Percentiles rank a stretch among this genome's conserved stretches.
Evolutionary conservation across 2,329 filamentous ascomycete species (phyloP).

Genomic region (Phoma herbarum): DNA sequence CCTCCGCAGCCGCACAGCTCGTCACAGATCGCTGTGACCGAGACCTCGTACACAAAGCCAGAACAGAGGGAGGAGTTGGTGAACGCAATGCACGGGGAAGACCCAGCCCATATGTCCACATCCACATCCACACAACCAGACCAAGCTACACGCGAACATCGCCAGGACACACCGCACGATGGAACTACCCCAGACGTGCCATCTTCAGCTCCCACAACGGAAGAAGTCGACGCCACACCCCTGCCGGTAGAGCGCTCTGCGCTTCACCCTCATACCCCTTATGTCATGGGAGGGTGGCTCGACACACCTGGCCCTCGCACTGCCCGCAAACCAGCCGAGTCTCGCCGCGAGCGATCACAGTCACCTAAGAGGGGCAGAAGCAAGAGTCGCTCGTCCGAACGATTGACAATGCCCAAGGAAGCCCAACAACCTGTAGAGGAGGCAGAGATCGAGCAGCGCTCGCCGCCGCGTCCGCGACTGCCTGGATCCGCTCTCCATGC

Average conservation of each 20-base stretch:
- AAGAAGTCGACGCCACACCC: slow-evolving; percentile 40
- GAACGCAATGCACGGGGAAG: slow-evolving; percentile 8
- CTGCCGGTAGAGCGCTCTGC: slow-evolving; percentile 35
- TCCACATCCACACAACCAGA: slow-evolving; percentile 5
- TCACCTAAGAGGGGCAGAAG: slow-evolving; percentile 33
- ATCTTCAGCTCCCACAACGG: slow-evolving; percentile 10
- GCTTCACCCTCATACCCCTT: slow-evolving; percentile 52
- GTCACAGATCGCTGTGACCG: slow-evolving; percentile 21
- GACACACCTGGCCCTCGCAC: slow-evolving; percentile 55
- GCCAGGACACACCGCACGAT: slow-evolving; percentile 16
- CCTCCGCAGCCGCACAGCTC: slow-evolving; percentile 25
- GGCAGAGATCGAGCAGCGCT: not conserved
- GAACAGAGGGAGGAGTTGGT: slow-evolving; percentile 2
- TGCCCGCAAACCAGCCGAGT: slow-evolving; percentile 20
- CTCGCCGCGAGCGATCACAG: slow-evolving; percentile 20
- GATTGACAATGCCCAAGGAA: slow-evolving; percentile 12
- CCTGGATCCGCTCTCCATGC: slow-evolving; percentile 52
- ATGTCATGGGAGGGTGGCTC: slow-evolving; percentile 59
- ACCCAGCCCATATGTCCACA: slow-evolving; percentile 7
- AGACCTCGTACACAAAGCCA: slow-evolving; percentile 6
- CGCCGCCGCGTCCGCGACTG: slow-evolving; percentile 33
- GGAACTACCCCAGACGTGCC: slow-evolving; percentile 13
- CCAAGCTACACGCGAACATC: slow-evolving; percentile 19
- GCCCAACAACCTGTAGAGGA: slow-evolving; percentile 13
- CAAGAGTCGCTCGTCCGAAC: slow-evolving; percentile 24